phyloP scores from a whole-genome alignment of 1,284 basidiomycete species.

The Chalciporus sp. region DNA sequence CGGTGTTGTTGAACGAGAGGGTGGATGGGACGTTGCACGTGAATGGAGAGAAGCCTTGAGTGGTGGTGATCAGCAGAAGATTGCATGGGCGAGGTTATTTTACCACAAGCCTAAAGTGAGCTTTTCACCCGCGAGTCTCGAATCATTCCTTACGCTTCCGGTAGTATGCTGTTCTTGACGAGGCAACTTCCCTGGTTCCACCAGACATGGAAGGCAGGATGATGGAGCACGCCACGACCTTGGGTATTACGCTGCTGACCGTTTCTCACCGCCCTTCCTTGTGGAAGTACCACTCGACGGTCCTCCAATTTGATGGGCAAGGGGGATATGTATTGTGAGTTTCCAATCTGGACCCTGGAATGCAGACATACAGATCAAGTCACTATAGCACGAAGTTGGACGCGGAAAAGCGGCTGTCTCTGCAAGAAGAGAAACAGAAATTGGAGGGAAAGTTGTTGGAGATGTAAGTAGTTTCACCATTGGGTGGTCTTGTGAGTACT shows the following conservation, averaged over 20 bases:
- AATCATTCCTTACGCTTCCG: not conserved
- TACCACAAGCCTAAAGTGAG: constrained; percentile 91
- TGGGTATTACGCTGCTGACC: constrained; percentile 89
- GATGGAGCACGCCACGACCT: constrained; percentile 91
- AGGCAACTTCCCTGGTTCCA: constrained; percentile 94
- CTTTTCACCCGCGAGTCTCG: not conserved
- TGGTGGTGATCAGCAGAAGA: constrained; percentile 87
- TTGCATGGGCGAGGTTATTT: constrained; percentile 96
- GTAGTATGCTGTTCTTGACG: constrained; percentile 95
- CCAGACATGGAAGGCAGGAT: constrained; percentile 91
- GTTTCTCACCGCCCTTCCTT: constrained; percentile 91
- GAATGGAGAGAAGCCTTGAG: constrained; percentile 95
- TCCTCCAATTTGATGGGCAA: constrained; percentile 87
- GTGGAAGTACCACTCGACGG: constrained; percentile 94
- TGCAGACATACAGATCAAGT: constrained; percentile 3
- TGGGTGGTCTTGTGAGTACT: constrained; percentile 1
- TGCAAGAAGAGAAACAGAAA: constrained; percentile 93
- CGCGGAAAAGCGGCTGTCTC: constrained; percentile 85
- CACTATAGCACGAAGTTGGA: constrained; percentile 79
- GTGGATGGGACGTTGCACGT: constrained; percentile 86
- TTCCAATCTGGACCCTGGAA: constrained; percentile 2
- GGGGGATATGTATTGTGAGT: constrained; percentile 81
- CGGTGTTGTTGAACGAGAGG: constrained; percentile 90
- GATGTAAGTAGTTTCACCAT: constrained; percentile 52
- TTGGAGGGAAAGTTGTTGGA: constrained; percentile 80